Evolutionary conservation across 257 asterid genomes (phyloP).

Genomic region (Rubia yunnanensis): DNA sequence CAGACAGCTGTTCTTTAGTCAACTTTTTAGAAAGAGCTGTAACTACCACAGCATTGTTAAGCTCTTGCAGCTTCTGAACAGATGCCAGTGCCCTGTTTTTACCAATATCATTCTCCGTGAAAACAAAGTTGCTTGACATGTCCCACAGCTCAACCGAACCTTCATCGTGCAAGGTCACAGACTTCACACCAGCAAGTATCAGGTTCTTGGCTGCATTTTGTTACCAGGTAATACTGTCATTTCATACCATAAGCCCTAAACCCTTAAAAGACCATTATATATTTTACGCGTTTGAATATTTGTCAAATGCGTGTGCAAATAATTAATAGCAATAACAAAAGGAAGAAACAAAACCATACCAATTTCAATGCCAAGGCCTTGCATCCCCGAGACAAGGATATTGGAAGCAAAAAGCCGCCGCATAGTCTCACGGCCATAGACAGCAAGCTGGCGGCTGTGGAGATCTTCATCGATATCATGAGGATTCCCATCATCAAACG

Average conservation of each 20-base stretch:
- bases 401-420: conserved; percentile 79
- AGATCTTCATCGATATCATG: conserved; percentile 95
- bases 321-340: too few relatives aligned
- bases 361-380: conserved; percentile 89
- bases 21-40: conserved; percentile 60
- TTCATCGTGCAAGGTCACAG: conserved; percentile 90
- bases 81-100: conserved; percentile 86
- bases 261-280: not conserved
- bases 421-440: conserved; percentile 95
- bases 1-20: conserved; percentile 59
- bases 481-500: conserved; percentile 73
- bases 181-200: conserved; percentile 90
- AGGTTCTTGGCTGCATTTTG: conserved; percentile 78
- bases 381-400: conserved; percentile 80
- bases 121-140: conserved; percentile 74
- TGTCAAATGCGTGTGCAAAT: too few relatives aligned
- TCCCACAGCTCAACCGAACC: conserved; percentile 83
- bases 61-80: conserved; percentile 82
- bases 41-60: conserved; percentile 75
- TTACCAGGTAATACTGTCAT: not conserved
- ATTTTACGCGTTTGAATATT: not conserved
- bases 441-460: conserved; percentile 95
- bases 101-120: conserved; percentile 78
- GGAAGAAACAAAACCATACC: conserved; percentile 26
- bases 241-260: not conserved